phyloP scores from a whole-genome alignment of 306 rosid genomes.

The Casuarina equisetifolia region DNA sequence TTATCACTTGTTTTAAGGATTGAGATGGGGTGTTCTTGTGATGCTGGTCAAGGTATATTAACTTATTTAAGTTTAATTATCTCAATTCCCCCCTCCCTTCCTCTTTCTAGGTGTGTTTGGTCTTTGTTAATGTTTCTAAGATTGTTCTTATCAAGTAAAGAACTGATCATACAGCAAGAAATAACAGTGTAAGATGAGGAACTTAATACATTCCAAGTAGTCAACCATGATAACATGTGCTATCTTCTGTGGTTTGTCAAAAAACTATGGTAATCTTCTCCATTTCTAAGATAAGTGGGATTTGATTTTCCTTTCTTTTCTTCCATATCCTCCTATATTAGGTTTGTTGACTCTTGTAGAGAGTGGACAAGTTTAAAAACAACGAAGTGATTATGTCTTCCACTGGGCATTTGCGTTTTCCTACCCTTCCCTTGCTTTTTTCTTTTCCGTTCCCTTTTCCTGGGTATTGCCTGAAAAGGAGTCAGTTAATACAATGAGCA shows the following conservation, averaged over 20 bases:
- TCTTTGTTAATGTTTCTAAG: not conserved
- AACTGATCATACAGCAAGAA: not conserved
- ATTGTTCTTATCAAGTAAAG: not conserved
- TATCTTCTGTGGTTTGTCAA: not conserved
- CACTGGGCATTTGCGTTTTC: not conserved
- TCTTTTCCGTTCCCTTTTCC: not conserved
- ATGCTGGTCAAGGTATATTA: not conserved
- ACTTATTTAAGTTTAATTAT: not conserved
- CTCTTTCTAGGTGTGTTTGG: not conserved
- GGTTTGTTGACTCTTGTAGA: not conserved
- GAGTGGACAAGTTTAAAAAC: not conserved
- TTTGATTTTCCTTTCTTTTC: not conserved
- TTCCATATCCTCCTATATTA: not conserved
- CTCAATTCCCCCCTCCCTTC: not conserved
- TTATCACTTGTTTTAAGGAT: not conserved
- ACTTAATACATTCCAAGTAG: not conserved
- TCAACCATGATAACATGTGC: not conserved
- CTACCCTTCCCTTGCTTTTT: not conserved
- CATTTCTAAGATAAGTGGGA: not conserved
- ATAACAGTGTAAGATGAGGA: not conserved
- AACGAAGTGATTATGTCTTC: not conserved
- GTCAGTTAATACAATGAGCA: not conserved
- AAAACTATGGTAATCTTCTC: not conserved
- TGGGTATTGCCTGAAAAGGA: not conserved
- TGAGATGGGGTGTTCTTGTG: not conserved